Evolutionary conservation across 805 yeast species (phyloP), one percentile per base, ranked within the genome.

Genomic region (Candida pseudoglaebosa): DNA sequence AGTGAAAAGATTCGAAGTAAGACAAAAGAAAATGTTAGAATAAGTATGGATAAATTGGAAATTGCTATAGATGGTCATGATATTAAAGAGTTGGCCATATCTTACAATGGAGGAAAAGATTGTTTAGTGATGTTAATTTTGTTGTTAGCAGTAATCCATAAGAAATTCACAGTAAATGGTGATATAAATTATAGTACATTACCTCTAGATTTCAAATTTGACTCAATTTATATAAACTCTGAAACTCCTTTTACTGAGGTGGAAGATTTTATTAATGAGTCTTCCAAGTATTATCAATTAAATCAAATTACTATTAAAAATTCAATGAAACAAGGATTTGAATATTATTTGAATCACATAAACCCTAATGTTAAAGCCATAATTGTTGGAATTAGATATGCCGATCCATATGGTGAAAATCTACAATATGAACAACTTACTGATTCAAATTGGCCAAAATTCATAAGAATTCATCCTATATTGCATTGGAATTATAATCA

Each of bases 51-150:
- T 19, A 57, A 56, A 33, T 49, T 65, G 34, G 58, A 50, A 6
- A 21, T 37, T 2, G 53, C 65, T 2, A 57, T 65, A 12, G 62
- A 57, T 19, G 39, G 49, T 16, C 64, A 60, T 38, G 61, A 61
- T 6, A 48, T 67, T n/a, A 53, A 57, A 13, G 80, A 83, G 41
- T 61, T 85, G 3, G 83, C 97, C 0, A 70, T 93, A 10, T 84
- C 95, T 2, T 93, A 84, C 59, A 93, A 93, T 56, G 99, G 99
- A 8, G 99, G 99, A 1, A 93, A 93, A 55, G 99, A 93, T 62
- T 93, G 98, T 52, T 75, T 90, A 34, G 97, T 90, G 22, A 79
- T 91, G 83, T 71, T 93, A 39, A 67, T 88, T 12, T 54, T 93
- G 4, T 78, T 86, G 38, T 62, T 90, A 37, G 82, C 93, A 1